Percentiles rank a stretch among this genome's conserved stretches.
These are phyloP conservation scores for Danielozyma ontarioensis DNA, from an alignment of 805 yeast genomes.

Conservation along the genomic window DNA sequence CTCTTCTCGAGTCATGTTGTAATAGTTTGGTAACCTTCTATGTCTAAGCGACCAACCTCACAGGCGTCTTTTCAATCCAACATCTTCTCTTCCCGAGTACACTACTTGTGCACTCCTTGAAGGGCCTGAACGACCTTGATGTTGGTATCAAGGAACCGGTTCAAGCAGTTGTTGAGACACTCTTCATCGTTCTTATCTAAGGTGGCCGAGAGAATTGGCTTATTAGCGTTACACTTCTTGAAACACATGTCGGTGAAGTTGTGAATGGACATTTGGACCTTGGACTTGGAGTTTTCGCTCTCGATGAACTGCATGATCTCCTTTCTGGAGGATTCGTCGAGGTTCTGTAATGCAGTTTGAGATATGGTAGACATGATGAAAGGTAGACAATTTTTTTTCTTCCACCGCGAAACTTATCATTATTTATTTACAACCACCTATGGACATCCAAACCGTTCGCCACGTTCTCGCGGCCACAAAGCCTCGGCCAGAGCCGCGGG, in stretches of 20 bases:
- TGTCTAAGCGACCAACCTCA: no score
- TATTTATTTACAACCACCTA: background rate
- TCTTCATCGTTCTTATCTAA: conserved; percentile 57
- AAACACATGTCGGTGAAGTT: conserved; percentile 87
- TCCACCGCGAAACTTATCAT: background rate
- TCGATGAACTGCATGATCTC: conserved; percentile 76
- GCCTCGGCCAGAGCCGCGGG: background rate
- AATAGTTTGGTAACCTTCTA: no score
- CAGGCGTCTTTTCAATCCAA: no score
- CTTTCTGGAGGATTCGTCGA: conserved; percentile 65
- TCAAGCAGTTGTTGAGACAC: conserved; percentile 77
- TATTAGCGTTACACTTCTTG: conserved; percentile 66
- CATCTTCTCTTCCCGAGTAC: background rate
- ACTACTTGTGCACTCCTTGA: conserved; percentile 28
- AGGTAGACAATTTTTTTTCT: background rate
- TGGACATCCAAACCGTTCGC: background rate
- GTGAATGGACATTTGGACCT: conserved; percentile 83
- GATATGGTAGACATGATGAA: conserved; percentile 29
- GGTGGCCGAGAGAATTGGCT: conserved; percentile 40
- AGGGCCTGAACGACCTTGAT: conserved; percentile 67
- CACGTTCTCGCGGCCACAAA: background rate
- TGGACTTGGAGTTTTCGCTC: conserved; percentile 78
- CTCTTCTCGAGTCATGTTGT: no score
- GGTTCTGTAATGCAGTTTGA: conserved; percentile 30
- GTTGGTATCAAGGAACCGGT: conserved; percentile 83